Base-by-base conservation (phyloP, 2,329 filamentous ascomycete genomes). In the Fusarium scirpi region DNA sequence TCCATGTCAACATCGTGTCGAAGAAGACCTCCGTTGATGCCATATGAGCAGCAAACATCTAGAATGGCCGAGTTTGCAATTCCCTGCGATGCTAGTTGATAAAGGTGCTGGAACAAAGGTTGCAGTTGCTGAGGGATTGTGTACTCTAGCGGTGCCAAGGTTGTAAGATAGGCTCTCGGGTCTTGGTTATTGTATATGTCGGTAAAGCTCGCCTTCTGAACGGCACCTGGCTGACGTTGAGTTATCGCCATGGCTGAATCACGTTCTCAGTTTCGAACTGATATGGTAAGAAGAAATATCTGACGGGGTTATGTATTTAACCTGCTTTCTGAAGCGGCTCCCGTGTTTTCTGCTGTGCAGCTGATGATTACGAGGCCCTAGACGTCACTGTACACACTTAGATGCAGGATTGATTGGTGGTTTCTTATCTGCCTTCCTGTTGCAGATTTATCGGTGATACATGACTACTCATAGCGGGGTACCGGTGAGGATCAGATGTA, bases 11-110 rank as follows among this genome's bases (percentile, higher is more conserved):
- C 3, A 11, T 59, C 5, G 1, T 59, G 22, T 8, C 13, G 25
- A 7, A 61, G 22, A 1, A 43, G 4, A 1, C 18, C 32, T 30
- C 32, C 54, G 6, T 24, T 61, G 15, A 59, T 61, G 0, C 54
- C 27, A 5, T 61, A 61, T 12, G 43, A 59, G 15, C 22, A 61
- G 15, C 54, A 49, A 2, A 61, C 4, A 5, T 34, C 58, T 3
- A 61, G 22, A 2, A 49, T 59, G 6, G n/a, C 9, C 0, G 32
- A n/a, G 5, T n/a, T 5, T 1, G 3, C 2, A 3, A 2, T 27
- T 2, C 5, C 15, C 4, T 1, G 9, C 3, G 15, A 16, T 4
- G 32, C 32, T 0, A 48, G 1, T 16, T 24, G 11, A 11, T 48
- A 9, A 0, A 61, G n/a, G 3, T 15, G 20, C 15, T 48, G 27